Percentiles rank a stretch among this genome's conserved stretches.
Evolutionary conservation across 176 grass and related monocot species (phyloP).

Genomic region (Oryza punctata): DNA sequence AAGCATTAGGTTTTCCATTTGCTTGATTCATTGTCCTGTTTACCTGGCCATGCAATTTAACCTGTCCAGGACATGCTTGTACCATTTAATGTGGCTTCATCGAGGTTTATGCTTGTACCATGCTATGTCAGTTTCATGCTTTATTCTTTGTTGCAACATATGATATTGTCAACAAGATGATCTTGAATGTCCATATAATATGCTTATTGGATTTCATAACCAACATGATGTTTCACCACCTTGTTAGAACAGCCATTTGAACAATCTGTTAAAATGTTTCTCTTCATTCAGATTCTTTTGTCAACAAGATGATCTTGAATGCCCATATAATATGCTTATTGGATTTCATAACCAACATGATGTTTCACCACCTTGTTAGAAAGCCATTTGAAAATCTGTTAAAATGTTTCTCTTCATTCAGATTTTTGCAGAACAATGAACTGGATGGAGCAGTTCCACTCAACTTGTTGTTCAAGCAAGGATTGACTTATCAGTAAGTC

Average conservation of each 20-base stretch:
- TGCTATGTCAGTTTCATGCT: background rate
- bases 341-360: background rate
- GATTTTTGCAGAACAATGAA: constrained; percentile 77
- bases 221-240: background rate
- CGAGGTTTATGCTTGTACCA: background rate
- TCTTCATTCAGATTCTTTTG: constrained; percentile 57
- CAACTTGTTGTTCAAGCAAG: constrained; percentile 54
- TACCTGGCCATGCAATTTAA: background rate
- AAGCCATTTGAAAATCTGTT: background rate
- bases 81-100: background rate
- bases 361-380: constrained; percentile 4
- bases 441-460: constrained; percentile 65
- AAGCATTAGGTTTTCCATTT: constrained; percentile 8
- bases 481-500: constrained; percentile 64
- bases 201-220: background rate
- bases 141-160: constrained; percentile 12
- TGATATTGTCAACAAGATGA: background rate
- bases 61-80: background rate
- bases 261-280: constrained; percentile 8
- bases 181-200: background rate
- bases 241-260: background rate
- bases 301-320: background rate
- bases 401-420: constrained; percentile 44
- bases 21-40: background rate
- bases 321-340: background rate